Conservation (phyloP, 768 basidiomycete genomes). For the Tremella fuciformis region DNA sequence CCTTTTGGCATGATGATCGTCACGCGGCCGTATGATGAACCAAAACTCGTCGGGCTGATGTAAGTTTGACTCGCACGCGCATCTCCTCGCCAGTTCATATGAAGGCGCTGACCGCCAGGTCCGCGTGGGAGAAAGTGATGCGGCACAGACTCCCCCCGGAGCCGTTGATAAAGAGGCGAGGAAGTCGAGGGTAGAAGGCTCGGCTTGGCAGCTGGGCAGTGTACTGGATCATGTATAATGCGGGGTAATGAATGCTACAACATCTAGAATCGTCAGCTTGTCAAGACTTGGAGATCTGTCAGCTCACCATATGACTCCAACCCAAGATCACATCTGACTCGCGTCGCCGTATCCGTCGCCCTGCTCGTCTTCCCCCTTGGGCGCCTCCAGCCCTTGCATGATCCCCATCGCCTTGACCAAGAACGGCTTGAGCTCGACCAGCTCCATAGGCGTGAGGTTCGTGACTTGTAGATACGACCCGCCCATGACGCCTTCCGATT, state of each 20-base stretch:
- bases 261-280: too few relatives aligned
- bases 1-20: conserved; percentile 20
- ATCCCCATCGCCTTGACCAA: conserved; percentile 49
- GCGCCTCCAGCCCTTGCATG: conserved; percentile 43
- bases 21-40: conserved; percentile 12
- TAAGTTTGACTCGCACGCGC: too few relatives aligned
- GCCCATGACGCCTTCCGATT: conserved; percentile 52
- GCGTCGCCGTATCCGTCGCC: conserved; percentile 15
- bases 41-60: conserved; percentile 15
- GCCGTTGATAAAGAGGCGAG: too few relatives aligned
- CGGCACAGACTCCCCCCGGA: too few relatives aligned
- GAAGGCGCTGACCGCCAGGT: too few relatives aligned
- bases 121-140: too few relatives aligned
- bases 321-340: not conserved
- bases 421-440: conserved; percentile 49
- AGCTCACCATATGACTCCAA: not conserved
- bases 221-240: too few relatives aligned
- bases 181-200: too few relatives aligned
- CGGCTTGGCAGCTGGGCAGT: too few relatives aligned
- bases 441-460: conserved; percentile 47
- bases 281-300: too few relatives aligned
- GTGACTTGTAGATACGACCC: conserved; percentile 46
- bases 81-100: too few relatives aligned
- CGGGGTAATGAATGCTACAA: too few relatives aligned
- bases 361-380: conserved; percentile 33